Evolutionary conservation across 1,284 basidiomycete genomes (phyloP).

Genomic region (Fomitopsis schrenkii): DNA sequence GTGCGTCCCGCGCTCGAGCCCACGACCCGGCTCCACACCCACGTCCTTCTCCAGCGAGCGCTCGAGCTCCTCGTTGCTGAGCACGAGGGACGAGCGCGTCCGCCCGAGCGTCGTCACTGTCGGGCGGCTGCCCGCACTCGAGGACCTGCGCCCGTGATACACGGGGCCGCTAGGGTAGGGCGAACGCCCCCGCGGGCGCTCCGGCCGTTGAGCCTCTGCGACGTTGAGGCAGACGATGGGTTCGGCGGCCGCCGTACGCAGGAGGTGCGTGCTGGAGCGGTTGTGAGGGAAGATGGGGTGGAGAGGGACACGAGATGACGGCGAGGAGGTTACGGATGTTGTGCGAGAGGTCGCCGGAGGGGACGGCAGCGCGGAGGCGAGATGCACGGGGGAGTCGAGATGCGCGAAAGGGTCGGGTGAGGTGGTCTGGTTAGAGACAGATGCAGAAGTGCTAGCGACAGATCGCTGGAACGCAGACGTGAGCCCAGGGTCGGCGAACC

Average conservation of each 20-base stretch:
- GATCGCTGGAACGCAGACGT: slow-evolving; percentile 8
- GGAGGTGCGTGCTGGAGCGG: not conserved
- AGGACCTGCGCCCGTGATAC: slow-evolving; percentile 10
- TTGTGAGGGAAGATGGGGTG: not conserved
- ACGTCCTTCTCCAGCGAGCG: slow-evolving; percentile 15
- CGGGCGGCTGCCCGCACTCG: slow-evolving; percentile 10
- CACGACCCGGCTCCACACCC: not conserved
- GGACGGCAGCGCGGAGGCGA: not conserved
- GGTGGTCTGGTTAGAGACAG: not conserved
- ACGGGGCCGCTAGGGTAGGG: slow-evolving; percentile 6
- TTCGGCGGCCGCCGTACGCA: slow-evolving; percentile 8
- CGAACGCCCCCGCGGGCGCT: slow-evolving; percentile 7
- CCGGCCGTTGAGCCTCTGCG: slow-evolving; percentile 13
- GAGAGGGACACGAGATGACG: not conserved
- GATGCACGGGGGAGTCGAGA: not conserved
- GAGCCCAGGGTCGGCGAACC: slow-evolving; percentile 4
- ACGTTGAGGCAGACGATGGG: slow-evolving; percentile 18
- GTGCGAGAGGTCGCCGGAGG: not conserved
- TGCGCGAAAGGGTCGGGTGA: not conserved
- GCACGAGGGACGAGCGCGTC: slow-evolving; percentile 8
- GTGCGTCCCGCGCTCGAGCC: not conserved
- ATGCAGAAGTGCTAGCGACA: not conserved
- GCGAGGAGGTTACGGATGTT: not conserved
- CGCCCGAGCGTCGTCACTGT: slow-evolving; percentile 13
- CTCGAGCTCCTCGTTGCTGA: slow-evolving; percentile 20